Evolutionary conservation across 1,284 basidiomycete genomes (phyloP).

Genomic region (Nidula niveotomentosa): DNA sequence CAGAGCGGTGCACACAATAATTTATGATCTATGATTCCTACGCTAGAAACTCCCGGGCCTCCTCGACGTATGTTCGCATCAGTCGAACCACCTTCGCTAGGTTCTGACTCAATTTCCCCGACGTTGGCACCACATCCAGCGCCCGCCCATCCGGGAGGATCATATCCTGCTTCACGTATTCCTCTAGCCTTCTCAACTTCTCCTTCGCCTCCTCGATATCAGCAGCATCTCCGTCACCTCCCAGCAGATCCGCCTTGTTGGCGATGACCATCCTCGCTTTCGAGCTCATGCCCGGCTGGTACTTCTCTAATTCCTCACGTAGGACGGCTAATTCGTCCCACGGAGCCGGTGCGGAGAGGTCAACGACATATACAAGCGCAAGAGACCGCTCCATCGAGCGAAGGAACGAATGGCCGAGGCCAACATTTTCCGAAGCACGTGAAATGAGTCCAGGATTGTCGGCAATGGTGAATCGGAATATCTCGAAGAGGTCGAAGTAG

Average conservation of each 20-base stretch:
- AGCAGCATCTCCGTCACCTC: slow-evolving; percentile 36
- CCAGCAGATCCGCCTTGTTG: slow-evolving; percentile 92
- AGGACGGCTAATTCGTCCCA: slow-evolving; percentile 78
- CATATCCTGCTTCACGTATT: slow-evolving; percentile 54
- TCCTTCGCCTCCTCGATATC: slow-evolving; percentile 54
- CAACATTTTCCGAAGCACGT: slow-evolving; percentile 85
- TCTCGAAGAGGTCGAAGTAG: slow-evolving; percentile 60
- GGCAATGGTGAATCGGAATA: slow-evolving; percentile 90
- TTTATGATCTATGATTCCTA: background rate
- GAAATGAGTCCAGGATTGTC: slow-evolving; percentile 95
- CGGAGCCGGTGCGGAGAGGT: slow-evolving; percentile 73
- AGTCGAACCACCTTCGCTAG: slow-evolving; percentile 62
- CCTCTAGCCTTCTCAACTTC: slow-evolving; percentile 56
- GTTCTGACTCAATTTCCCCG: slow-evolving; percentile 83
- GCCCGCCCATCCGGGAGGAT: slow-evolving; percentile 27
- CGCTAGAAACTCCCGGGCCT: slow-evolving; percentile 33
- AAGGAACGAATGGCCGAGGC: slow-evolving; percentile 93
- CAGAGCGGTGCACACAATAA: background rate
- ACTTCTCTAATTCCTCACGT: slow-evolving; percentile 81
- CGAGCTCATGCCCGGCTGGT: slow-evolving; percentile 76
- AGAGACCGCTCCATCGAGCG: slow-evolving; percentile 92
- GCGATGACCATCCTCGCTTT: slow-evolving; percentile 84
- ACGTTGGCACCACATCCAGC: slow-evolving; percentile 74
- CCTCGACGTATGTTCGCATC: slow-evolving; percentile 67
- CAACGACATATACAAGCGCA: slow-evolving; percentile 91